These are phyloP conservation scores for Mercurialis annua DNA, from an alignment of 345 rosid genomes.

Conservation along the genomic window DNA sequence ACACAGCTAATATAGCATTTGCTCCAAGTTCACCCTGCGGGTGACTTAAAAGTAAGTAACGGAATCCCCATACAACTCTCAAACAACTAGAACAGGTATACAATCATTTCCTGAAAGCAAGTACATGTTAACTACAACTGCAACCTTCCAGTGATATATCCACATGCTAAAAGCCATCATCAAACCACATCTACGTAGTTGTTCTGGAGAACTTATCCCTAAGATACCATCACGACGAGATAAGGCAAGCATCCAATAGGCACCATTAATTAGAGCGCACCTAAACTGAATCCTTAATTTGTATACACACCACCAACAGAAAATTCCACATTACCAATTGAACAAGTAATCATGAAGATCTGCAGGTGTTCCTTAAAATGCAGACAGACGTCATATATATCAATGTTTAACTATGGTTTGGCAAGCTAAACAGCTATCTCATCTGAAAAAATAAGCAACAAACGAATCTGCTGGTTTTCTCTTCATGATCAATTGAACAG, in stretches of 20 bases:
- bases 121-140: not conserved
- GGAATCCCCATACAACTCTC: not conserved
- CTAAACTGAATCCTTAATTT: not conserved
- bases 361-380: not conserved
- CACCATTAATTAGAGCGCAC: no score
- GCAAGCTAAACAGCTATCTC: not conserved
- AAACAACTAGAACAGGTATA: not conserved
- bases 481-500: not conserved
- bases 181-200: not conserved
- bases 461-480: not conserved
- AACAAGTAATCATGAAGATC: not conserved
- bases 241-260: not conserved
- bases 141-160: not conserved
- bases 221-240: not conserved
- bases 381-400: not conserved
- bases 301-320: not conserved
- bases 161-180: not conserved
- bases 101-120: not conserved
- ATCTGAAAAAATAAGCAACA: not conserved
- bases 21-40: conserved; percentile 84
- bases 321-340: not conserved
- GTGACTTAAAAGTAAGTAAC: conserved; percentile 17
- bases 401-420: no score
- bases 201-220: not conserved
- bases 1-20: conserved; percentile 90